Percentiles rank a stretch among this genome's conserved stretches.
Evolutionary conservation across 257 asterid genomes (phyloP).

Genomic region (Cruciata laevipes): DNA sequence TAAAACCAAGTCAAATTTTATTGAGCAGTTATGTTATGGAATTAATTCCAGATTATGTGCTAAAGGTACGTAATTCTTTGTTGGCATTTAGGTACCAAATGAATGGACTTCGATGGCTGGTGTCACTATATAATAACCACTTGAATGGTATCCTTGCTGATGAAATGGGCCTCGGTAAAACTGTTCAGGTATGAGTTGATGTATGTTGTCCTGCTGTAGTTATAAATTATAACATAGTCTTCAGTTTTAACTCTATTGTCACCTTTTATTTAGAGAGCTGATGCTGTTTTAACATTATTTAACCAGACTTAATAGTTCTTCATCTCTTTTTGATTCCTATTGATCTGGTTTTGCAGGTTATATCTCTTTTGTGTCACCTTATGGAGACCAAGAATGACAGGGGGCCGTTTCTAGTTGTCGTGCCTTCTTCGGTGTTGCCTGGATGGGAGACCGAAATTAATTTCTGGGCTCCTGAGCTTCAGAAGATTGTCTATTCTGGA

Average conservation of each 20-base stretch:
- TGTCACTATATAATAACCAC: conserved; percentile 94
- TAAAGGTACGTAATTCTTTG: conserved; percentile 20
- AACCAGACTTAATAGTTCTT: not conserved
- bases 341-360: conserved; percentile 49
- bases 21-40: too few species aligned
- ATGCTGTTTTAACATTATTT: not conserved
- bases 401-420: conserved; percentile 98
- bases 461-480: conserved; percentile 92
- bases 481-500: conserved; percentile 85
- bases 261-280: not conserved
- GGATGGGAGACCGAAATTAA: conserved; percentile 96
- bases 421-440: conserved; percentile 94
- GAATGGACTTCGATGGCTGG: conserved; percentile 98
- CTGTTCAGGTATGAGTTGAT: conserved; percentile 72
- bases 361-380: conserved; percentile 84
- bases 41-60: conserved; percentile 4
- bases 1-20: too few species aligned
- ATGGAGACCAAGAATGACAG: conserved; percentile 92
- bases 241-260: not conserved
- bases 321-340: conserved; percentile 18
- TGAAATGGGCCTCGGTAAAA: conserved; percentile 99
- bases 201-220: not conserved
- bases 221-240: not conserved
- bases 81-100: conserved; percentile 74
- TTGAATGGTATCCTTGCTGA: conserved; percentile 98